phyloP scores from a whole-genome alignment of 257 asterid species.

The Scutellaria barbata region DNA sequence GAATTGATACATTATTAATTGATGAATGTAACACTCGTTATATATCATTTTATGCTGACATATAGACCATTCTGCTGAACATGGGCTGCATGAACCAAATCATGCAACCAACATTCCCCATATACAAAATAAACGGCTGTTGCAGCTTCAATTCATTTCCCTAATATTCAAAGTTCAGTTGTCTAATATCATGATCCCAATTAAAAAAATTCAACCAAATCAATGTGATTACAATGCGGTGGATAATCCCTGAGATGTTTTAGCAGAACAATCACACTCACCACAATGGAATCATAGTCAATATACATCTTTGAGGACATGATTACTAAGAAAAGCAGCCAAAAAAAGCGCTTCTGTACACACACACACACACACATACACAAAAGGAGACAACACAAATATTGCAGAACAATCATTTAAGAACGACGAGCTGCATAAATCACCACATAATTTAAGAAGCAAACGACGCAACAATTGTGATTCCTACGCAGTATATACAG shows the following conservation, averaged over 20 bases:
- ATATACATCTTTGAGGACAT: not conserved
- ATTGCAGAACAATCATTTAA: conserved; percentile 14
- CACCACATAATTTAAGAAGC: conserved; percentile 7
- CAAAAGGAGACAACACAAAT: not conserved
- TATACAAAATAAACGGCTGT: not conserved
- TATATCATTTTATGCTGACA: not conserved
- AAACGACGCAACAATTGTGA: not conserved
- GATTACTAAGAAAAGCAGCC: conserved; percentile 1
- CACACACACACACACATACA: not conserved
- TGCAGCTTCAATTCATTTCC: not conserved
- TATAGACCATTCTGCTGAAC: not conserved
- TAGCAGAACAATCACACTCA: not conserved
- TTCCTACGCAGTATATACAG: conserved; percentile 7
- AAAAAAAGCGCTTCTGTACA: not conserved
- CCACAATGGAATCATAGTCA: not conserved
- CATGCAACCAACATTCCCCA: not conserved
- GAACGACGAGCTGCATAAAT: not conserved
- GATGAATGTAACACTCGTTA: not conserved
- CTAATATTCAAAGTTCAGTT: not conserved
- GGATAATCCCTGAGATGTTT: not conserved
- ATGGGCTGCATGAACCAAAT: not conserved
- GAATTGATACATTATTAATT: conserved; percentile 7
- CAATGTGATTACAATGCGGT: not conserved
- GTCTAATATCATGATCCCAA: not conserved
- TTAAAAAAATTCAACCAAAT: not conserved